Evolutionary conservation across 768 basidiomycete species (phyloP).

Genomic region (Lactarius akahatsu): DNA sequence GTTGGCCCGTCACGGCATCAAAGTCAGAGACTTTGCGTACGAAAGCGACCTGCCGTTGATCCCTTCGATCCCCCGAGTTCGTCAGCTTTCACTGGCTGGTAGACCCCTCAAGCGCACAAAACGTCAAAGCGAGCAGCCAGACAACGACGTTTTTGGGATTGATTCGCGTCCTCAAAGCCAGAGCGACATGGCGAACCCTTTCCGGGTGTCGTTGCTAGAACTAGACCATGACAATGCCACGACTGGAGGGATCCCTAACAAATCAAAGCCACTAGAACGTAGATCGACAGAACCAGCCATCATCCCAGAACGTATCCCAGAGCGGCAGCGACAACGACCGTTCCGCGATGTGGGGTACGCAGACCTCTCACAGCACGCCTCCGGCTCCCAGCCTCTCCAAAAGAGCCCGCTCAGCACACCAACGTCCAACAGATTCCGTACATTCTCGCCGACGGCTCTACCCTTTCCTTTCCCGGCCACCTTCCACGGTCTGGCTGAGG

Average conservation of each 20-base stretch:
- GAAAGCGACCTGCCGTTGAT: conserved; percentile 66
- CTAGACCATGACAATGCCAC: neutral
- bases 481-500: conserved; percentile 14
- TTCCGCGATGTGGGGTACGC: conserved; percentile 21
- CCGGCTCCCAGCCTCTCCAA: conserved; percentile 16
- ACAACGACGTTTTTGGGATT: conserved; percentile 31
- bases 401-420: conserved; percentile 1
- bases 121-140: conserved; percentile 34
- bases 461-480: conserved; percentile 16
- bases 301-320: conserved; percentile 15
- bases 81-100: conserved; percentile 49
- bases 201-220: neutral
- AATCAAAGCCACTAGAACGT: conserved; percentile 22
- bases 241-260: neutral
- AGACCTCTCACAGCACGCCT: conserved; percentile 21
- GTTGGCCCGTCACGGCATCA: conserved; percentile 40
- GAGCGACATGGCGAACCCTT: neutral
- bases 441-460: conserved; percentile 1
- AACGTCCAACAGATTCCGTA: neutral
- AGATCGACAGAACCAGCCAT: conserved; percentile 28
- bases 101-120: conserved; percentile 40
- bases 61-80: conserved; percentile 46
- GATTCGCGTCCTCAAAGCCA: conserved; percentile 22
- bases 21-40: conserved; percentile 63
- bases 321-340: conserved; percentile 10